Conservation (phyloP, 306 rosid species). For the Canavalia ensiformis region DNA sequence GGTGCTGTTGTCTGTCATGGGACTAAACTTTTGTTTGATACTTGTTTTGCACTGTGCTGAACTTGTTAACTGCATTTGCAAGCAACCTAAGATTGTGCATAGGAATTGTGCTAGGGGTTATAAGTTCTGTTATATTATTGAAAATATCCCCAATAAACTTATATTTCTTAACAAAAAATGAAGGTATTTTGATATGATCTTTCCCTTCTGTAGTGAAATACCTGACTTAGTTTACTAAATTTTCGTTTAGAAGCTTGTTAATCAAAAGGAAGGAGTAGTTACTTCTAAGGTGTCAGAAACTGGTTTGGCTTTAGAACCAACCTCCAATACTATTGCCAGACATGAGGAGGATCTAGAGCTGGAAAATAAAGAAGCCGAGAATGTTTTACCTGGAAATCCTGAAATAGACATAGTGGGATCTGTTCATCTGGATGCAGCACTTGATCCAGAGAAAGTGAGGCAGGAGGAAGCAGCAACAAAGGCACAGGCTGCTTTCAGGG, state of each 20-base stretch:
- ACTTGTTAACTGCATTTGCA: constrained; percentile 29
- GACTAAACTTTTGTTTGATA: constrained; percentile 5
- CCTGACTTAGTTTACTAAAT: constrained; percentile 41
- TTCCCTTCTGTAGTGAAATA: constrained; percentile 28
- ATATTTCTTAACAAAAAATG: neutral
- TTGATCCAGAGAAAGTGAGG: constrained; percentile 75
- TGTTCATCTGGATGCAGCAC: constrained; percentile 57
- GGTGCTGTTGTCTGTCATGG: constrained; percentile 1
- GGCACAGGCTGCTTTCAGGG: constrained; percentile 97
- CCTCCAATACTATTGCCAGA: constrained; percentile 44
- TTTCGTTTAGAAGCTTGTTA: constrained; percentile 66
- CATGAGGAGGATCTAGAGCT: constrained; percentile 60
- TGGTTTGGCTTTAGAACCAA: constrained; percentile 63
- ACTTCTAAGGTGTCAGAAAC: constrained; percentile 67
- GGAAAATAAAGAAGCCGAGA: constrained; percentile 63
- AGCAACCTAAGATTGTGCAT: neutral
- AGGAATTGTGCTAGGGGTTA: constrained; percentile 5
- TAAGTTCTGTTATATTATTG: neutral
- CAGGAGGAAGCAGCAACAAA: constrained; percentile 88
- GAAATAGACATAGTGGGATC: constrained; percentile 64
- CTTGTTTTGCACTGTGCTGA: neutral
- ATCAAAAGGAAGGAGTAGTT: constrained; percentile 69
- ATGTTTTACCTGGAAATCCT: constrained; percentile 60
- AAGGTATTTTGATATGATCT: constrained; percentile 28
- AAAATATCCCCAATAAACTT: constrained; percentile 10